Conservation (phyloP, 352 stramenopile genomes). For the Pythium aquatile region DNA sequence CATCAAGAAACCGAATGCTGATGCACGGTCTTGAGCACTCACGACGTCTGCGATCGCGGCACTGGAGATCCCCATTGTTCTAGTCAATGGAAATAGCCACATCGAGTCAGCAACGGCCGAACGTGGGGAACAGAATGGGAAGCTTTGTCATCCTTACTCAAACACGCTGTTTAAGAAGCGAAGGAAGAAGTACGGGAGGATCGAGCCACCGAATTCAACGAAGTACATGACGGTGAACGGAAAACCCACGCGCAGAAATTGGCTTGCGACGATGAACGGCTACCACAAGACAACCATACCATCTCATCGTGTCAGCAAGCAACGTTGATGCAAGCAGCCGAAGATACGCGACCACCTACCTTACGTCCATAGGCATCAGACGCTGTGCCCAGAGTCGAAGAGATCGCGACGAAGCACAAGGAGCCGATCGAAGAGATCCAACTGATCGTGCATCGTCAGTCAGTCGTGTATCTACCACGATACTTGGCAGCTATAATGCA, state of each 20-base stretch:
- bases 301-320: not conserved
- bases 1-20: slow-evolving; percentile 60
- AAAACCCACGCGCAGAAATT: slow-evolving; percentile 52
- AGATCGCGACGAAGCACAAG: slow-evolving; percentile 61
- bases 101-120: too few relatives aligned
- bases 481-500: not conserved
- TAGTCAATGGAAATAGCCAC: slow-evolving; percentile 17
- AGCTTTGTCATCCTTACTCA: slow-evolving; percentile 30
- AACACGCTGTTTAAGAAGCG: slow-evolving; percentile 56
- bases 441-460: slow-evolving; percentile 20
- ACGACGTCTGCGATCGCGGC: slow-evolving; percentile 66
- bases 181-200: slow-evolving; percentile 60
- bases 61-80: slow-evolving; percentile 52
- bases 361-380: slow-evolving; percentile 79
- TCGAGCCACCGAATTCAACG: slow-evolving; percentile 46
- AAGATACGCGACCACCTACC: slow-evolving; percentile 27
- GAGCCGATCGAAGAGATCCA: slow-evolving; percentile 66
- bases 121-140: too few relatives aligned
- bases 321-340: not conserved
- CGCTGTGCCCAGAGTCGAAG: slow-evolving; percentile 66
- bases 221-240: slow-evolving; percentile 78
- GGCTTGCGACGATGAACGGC: slow-evolving; percentile 70
- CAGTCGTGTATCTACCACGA: not conserved
- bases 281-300: slow-evolving; percentile 11
- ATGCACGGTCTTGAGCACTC: slow-evolving; percentile 44